Evolutionary conservation across 192 early-diverging fungal genomes (phyloP).

Genomic region (Coemansia biformis): DNA sequence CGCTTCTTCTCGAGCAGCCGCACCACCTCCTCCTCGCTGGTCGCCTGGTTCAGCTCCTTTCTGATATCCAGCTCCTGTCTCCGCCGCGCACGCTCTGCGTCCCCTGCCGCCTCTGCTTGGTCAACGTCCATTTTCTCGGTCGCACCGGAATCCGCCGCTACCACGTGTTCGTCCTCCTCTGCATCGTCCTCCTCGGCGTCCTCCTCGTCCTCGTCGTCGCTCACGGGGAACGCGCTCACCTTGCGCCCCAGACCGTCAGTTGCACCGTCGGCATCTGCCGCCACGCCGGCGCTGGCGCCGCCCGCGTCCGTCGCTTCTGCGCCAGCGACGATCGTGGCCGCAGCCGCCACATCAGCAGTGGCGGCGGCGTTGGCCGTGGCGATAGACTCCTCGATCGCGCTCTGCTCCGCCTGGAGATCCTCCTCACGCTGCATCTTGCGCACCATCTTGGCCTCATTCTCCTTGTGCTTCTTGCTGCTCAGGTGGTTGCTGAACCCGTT

Average conservation of each 20-base stretch:
- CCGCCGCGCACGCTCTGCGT: slow-evolving; percentile 26
- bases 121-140: slow-evolving; percentile 12
- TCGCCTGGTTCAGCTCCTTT: slow-evolving; percentile 38
- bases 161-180: slow-evolving; percentile 10
- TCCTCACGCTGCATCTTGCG: slow-evolving; percentile 38
- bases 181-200: slow-evolving; percentile 34
- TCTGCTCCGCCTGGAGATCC: slow-evolving; percentile 33
- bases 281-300: neutral
- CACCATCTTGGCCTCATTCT: slow-evolving; percentile 56
- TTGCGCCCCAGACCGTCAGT: slow-evolving; percentile 25
- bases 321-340: no score
- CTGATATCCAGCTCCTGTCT: slow-evolving; percentile 42
- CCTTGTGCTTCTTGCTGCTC: slow-evolving; percentile 93
- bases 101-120: slow-evolving; percentile 1
- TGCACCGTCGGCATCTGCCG: neutral
- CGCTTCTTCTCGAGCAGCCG: slow-evolving; percentile 82
- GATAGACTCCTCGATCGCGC: slow-evolving; percentile 38
- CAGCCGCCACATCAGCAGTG: neutral
- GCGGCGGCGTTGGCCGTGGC: slow-evolving; percentile 2
- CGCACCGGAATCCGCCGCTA: neutral
- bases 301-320: no score
- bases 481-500: slow-evolving; percentile 88
- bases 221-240: slow-evolving; percentile 37
- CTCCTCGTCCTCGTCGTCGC: slow-evolving; percentile 38
- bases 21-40: slow-evolving; percentile 60